Evolutionary conservation across 176 grass and related monocot genomes (phyloP), one percentile per base, ranked within the genome.

Genomic region (Eleusine coracana): DNA sequence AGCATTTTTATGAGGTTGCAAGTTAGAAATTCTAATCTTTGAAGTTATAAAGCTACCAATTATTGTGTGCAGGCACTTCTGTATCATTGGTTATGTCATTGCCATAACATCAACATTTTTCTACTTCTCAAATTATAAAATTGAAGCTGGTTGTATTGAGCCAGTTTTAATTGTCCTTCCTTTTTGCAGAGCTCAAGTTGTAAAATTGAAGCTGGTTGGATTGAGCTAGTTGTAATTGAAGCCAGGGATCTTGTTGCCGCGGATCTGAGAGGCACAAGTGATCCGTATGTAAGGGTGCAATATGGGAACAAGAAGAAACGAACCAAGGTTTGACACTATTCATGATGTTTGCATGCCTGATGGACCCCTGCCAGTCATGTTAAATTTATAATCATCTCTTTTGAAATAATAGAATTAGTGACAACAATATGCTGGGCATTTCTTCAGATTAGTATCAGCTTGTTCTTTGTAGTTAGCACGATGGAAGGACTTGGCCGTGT

Each of bases 221-320:
- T 99, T 70, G 97, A 99, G 81, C 70, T 99, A 72, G 74, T 94
- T 17, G 70, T 99, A 74, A 81, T 99, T 79, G 93, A 96, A 89
- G 97, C 91, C 54, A 94, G 77, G 48, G 97, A 99, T 86, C 91
- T 99, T 77, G 70, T 96, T 87, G 93, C 91, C 64, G 97, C 97
- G 14, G 97, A 99, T 99, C 86, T 96, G 74, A 90, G 97, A 79
- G 97, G 97, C 70, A 99, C 97, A 37, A 99, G 97, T 71, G 93
- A 99, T 87, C 97, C 97, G 46, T 99, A 88, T 84, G 91, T 99
- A 37, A 92, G 91, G 88, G 87, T 94, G 42, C 91, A 94, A 25
- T 96, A 96, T 79, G 97, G 97, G 76, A 99, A 89, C 56, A 90
- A 80, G 5, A 99, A 94, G 85, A 96, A 90, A 83, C 91, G 87